Percentiles rank a stretch among this genome's conserved stretches.
These are phyloP conservation scores for Erodium chrysanthum DNA, from an alignment of 441 rosid species.

Conservation along the genomic window DNA sequence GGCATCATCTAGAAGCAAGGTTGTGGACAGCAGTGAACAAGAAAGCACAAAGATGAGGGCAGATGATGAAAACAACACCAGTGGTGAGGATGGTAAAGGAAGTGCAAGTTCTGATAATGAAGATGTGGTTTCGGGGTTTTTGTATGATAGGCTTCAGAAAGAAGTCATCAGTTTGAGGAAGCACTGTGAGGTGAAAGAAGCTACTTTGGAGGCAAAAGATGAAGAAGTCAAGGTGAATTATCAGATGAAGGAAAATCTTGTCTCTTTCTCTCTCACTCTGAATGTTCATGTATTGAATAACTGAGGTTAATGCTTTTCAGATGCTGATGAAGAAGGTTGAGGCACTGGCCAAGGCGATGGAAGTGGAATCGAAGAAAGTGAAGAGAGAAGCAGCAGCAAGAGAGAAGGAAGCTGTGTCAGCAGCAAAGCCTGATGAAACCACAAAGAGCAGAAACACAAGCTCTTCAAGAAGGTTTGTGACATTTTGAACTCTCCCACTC, in stretches of 20 bases:
- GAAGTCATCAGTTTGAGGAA: conserved; percentile 62
- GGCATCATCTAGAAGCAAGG: conserved; percentile 40
- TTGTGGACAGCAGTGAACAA: conserved; percentile 42
- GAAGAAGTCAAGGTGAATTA: conserved; percentile 66
- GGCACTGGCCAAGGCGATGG: conserved; percentile 59
- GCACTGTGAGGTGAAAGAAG: conserved; percentile 53
- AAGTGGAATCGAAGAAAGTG: conserved; percentile 61
- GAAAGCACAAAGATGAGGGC: conserved; percentile 41
- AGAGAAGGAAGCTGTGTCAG: conserved; percentile 43
- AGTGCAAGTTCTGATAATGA: conserved; percentile 23
- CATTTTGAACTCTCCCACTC: neutral
- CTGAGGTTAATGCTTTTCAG: conserved; percentile 26
- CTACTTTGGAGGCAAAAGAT: conserved; percentile 46
- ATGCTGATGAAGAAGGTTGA: conserved; percentile 66
- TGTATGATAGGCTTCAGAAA: conserved; percentile 78
- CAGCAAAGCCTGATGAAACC: conserved; percentile 31
- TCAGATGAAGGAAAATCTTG: neutral
- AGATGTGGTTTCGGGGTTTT: conserved; percentile 71
- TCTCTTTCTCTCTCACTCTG: neutral
- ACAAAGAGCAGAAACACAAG: conserved; percentile 30
- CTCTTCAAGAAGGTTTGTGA: conserved; percentile 37
- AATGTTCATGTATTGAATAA: neutral
- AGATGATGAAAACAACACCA: conserved; percentile 19
- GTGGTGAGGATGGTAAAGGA: conserved; percentile 10
- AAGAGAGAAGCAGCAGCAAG: conserved; percentile 65